Percentiles rank a stretch among this genome's conserved stretches.
These are phyloP conservation scores for Miamiensis avidus DNA, from an alignment of 169 alveolate genomes.

Conservation along the genomic window DNA sequence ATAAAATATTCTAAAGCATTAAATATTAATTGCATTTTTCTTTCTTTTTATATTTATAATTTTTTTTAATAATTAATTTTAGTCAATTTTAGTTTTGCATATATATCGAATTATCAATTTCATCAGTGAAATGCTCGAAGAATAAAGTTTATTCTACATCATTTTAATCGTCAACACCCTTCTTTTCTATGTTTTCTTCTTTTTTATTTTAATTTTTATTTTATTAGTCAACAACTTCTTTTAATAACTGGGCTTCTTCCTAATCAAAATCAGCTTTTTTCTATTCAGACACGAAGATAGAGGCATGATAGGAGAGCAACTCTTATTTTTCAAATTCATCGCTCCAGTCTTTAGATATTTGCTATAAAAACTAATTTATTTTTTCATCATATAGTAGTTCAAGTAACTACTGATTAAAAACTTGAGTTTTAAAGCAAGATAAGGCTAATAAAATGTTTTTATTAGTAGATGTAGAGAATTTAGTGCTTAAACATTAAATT, in stretches of 20 bases:
- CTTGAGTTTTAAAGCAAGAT: background rate
- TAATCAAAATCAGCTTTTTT: background rate
- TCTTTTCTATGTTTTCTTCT: background rate
- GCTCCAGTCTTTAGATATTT: background rate
- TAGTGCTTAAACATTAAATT: background rate
- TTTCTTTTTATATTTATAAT: too few relatives aligned
- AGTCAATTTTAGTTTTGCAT: too few relatives aligned
- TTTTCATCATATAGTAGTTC: slow-evolving; percentile 13
- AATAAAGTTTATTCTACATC: background rate
- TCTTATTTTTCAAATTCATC: slow-evolving; percentile 2
- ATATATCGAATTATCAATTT: background rate
- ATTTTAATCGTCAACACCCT: background rate
- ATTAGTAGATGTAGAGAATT: background rate
- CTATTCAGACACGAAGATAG: background rate
- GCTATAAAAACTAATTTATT: background rate
- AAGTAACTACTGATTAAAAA: background rate
- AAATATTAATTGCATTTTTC: too few relatives aligned
- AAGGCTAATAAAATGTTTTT: slow-evolving; percentile 1
- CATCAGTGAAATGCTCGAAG: slow-evolving; percentile 23
- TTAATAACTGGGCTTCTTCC: background rate
- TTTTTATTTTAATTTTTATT: too few relatives aligned
- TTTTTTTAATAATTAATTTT: too few relatives aligned
- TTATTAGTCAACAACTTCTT: too few relatives aligned
- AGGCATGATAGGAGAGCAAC: background rate
- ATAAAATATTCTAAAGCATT: too few relatives aligned